phyloP scores from a whole-genome alignment of 2,329 filamentous ascomycete genomes.

The Fusarium paranaense region DNA sequence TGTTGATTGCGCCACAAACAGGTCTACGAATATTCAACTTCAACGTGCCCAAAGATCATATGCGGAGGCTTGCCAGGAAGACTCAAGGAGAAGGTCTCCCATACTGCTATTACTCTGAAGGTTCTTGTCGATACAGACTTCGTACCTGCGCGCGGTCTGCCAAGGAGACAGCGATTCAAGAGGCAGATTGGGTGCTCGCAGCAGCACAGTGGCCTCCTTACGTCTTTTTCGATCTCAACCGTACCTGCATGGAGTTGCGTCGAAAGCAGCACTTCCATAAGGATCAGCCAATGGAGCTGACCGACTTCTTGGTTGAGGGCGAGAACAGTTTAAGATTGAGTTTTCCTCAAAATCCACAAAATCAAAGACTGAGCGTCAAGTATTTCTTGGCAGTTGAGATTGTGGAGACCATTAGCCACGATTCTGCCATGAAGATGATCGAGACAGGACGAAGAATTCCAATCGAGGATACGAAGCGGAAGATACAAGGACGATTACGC shows the following conservation, averaged over 20 bases:
- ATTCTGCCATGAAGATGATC: conserved; percentile 56
- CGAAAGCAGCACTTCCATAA: conserved; percentile 79
- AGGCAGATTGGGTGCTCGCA: conserved; percentile 70
- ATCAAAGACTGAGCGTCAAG: conserved; percentile 28
- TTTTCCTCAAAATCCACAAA: conserved; percentile 45
- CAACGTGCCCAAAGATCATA: conserved; percentile 51
- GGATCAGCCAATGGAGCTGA: conserved; percentile 82
- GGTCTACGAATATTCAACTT: conserved; percentile 61
- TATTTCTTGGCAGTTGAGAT: conserved; percentile 78
- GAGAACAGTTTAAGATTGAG: conserved; percentile 71
- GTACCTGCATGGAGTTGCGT: conserved; percentile 65
- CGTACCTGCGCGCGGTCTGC: conserved; percentile 65
- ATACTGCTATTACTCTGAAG: conserved; percentile 57
- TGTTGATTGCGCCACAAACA: conserved; percentile 50
- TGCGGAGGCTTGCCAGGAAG: conserved; percentile 51
- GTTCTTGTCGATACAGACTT: conserved; percentile 73
- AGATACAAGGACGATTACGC: conserved; percentile 65
- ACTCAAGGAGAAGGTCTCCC: conserved; percentile 47
- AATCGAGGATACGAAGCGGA: conserved; percentile 61
- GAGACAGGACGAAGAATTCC: conserved; percentile 52
- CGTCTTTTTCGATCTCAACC: conserved; percentile 78
- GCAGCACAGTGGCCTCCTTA: conserved; percentile 78
- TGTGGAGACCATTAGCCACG: conserved; percentile 66
- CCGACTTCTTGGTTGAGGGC: conserved; percentile 67
- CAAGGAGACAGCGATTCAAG: conserved; percentile 45